phyloP scores from a whole-genome alignment of 2,329 filamentous ascomycete species.

The Verticillium longisporum region DNA sequence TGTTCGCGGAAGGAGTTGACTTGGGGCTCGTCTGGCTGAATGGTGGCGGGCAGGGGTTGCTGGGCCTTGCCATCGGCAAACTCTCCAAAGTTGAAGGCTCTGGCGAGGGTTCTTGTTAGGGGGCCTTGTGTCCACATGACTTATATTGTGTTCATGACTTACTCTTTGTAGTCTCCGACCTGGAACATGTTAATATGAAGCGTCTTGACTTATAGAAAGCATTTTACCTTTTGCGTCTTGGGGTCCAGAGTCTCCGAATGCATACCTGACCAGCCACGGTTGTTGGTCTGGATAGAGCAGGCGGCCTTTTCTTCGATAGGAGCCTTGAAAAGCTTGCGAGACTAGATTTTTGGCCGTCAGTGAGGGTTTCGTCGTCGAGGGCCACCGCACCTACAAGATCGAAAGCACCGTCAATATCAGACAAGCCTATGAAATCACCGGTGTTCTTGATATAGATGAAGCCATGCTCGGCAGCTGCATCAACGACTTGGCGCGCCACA shows the following conservation, averaged over 20 bases:
- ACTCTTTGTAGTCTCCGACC: conserved; percentile 88
- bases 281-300: conserved; percentile 72
- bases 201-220: no score
- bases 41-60: conserved; percentile 66
- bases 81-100: conserved; percentile 87
- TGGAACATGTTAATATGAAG: conserved; percentile 21
- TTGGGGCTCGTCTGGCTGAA: conserved; percentile 52
- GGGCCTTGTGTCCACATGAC: no score
- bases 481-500: conserved; percentile 63
- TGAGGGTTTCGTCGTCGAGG: not conserved
- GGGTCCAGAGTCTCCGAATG: conserved; percentile 85
- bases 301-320: conserved; percentile 64
- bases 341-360: conserved; percentile 35
- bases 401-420: conserved; percentile 67
- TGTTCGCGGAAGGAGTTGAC: conserved; percentile 60
- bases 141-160: conserved; percentile 14
- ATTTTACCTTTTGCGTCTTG: conserved; percentile 62
- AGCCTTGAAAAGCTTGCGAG: conserved; percentile 64
- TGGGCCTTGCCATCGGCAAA: conserved; percentile 62
- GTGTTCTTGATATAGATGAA: conserved; percentile 85
- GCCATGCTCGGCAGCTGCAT: conserved; percentile 74
- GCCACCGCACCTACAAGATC: conserved; percentile 48
- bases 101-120: conserved; percentile 22
- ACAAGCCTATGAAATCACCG: conserved; percentile 58
- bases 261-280: conserved; percentile 85